Base-by-base conservation (phyloP, 2,329 filamentous ascomycete genomes). In the Fusarium chuoi region DNA sequence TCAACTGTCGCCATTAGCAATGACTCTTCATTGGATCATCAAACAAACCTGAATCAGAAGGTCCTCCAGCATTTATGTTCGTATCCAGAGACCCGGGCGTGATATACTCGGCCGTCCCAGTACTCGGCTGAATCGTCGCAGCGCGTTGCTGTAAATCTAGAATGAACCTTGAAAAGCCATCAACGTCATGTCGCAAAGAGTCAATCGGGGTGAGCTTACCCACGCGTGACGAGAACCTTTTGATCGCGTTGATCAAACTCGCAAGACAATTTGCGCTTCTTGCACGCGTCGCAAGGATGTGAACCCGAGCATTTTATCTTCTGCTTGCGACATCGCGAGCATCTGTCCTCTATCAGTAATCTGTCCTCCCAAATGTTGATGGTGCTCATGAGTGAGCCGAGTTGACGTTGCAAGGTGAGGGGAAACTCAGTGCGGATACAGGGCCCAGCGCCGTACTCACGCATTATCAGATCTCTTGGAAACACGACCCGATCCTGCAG, bases 181-280 rank as follows among this genome's bases (percentile, higher is more conserved):
- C 44, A 66, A 28, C 28, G 49, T 44, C 64, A 65, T 45, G 13
- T 45, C 55, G 11, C 20, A 42, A 76, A 71, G 24, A 55, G n/a
- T 24, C 17, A 42, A 30, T 59, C 18, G 45, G 36, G 38, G 18
- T 45, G 18, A 35, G 39, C 66, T 39, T 60, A 86, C 85, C 84
- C 84, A 78, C 81, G 80, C 20, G 85, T 86, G 8, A 88, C 85
- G 8, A 87, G 75, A 20, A 88, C 80, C 69, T 87, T 87, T 56
- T 87, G 84, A 42, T 86, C 83, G n/a, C 82, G 80, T 44, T 86
- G 83, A 46, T 81, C 80, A 73, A 82, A 82, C 33, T 81, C 75
- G 60, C 80, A 82, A 1, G 77, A 71, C 8, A 81, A 60, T 42
- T 79, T 79, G 35, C 81, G 80, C 61, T 80, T 80, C 35, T 76